Base-by-base conservation (phyloP, 768 basidiomycete genomes). In the Lepiota venenata region DNA sequence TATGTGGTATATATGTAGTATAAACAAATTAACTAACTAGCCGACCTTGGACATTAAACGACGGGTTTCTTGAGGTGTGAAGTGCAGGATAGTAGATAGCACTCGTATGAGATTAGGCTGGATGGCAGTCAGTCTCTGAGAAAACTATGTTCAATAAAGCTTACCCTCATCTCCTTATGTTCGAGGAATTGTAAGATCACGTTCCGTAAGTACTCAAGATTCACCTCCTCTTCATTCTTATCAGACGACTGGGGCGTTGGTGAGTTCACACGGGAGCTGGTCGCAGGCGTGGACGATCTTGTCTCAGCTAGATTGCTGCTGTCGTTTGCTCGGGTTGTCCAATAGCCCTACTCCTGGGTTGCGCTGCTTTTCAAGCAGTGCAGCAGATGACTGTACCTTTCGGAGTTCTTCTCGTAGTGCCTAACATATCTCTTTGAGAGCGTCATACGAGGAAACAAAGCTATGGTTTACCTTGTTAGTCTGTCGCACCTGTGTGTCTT, bases 101-200 rank as follows among this genome's bases (percentile, higher is more conserved):
- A 99, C 95, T 51, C 88, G 82, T 22, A 98, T 84, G 29, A 99
- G 83, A 62, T 93, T 91, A 0, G 93, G 91, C 89, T 93, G 55
- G n/a, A 53, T 16, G 20, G 14, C 43, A 9, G 8, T 46, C 46
- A 41, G 47, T 58, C 49, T 38, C 25, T 27, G 47, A 27, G 18
- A n/a, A 39, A 12, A 53, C 12, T 22, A 39, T 18, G 21, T 37
- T n/a, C 16, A 6, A 49, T 22, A 40, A 21, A 3, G 74, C 91
- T 66, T 64, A 94, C 94, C 72, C 97, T 80, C 94, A 98, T 98
- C 69, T 98, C 94, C 67, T 96, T 94, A 72, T 98, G 91, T 66
- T 99, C 97, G 47, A 99, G 76, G 74, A 99, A 99, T 67, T 98
- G 97, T 43, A 99, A 69, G 53, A 98, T 93, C 29, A 98, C 90